These are phyloP conservation scores for Parasitella parasitica DNA, from an alignment of 371 early-diverging fungal genomes.

Conservation along the genomic window DNA sequence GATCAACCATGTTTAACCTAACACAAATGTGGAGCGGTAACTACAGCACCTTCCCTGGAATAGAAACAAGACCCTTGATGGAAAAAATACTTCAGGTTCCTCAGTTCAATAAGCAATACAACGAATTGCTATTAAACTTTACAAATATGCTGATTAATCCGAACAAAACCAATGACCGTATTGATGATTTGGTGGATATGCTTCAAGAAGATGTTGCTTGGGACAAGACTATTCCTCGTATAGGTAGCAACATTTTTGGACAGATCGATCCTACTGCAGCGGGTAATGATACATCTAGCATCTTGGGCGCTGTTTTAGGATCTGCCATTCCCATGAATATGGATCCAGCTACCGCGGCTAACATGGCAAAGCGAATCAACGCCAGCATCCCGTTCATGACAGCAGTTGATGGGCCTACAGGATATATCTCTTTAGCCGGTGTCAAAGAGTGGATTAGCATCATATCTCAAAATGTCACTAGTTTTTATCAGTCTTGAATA, in stretches of 20 bases:
- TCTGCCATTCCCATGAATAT: background rate
- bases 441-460: conserved; percentile 14
- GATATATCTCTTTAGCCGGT: conserved; percentile 8
- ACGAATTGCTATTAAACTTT: conserved; percentile 21
- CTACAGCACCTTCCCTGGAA: conserved; percentile 28
- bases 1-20: conserved; percentile 16
- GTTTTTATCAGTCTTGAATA: background rate
- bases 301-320: background rate
- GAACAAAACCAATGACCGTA: conserved; percentile 11
- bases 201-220: conserved; percentile 39
- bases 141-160: conserved; percentile 24
- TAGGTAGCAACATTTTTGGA: conserved; percentile 1
- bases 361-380: background rate
- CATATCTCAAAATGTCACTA: background rate
- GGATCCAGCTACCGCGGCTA: background rate
- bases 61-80: conserved; percentile 19
- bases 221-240: conserved; percentile 27
- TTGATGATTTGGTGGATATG: conserved; percentile 27
- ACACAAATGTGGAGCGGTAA: conserved; percentile 25
- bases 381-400: background rate
- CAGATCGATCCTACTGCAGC: background rate
- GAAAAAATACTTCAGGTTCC: conserved; percentile 19
- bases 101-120: conserved; percentile 24
- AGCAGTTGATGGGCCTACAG: conserved; percentile 21
- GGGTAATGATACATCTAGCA: background rate